Evolutionary conservation across 1,284 basidiomycete species (phyloP), one percentile per base, ranked within the genome.

Genomic region (Singerocomus inundabilis): DNA sequence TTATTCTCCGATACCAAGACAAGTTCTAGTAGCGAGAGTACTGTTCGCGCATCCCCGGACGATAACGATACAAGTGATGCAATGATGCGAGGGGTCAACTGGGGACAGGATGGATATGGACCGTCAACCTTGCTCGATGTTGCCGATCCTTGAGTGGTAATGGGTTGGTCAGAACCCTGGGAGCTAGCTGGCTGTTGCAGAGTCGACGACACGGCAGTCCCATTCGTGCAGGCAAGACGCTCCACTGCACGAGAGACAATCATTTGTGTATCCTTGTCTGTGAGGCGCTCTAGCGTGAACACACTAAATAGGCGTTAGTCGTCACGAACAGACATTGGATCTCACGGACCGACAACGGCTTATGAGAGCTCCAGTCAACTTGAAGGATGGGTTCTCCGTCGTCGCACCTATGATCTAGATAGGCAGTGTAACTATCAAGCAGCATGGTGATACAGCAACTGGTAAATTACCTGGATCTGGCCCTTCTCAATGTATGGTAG

Each of bases 301-400:
- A 87, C 81, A 6, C 84, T 86, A 55, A 41, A 44, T n/a, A 26
- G 52, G 26, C 25, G 46, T 64, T 43, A 68, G 48, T 49, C 10
- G 3, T 42, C 31, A 35, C 9, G 9, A 6, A 29, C 24, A 13
- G n/a, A 40, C 13, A n/a, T 46, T 41, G 45, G 15, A 36, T 24
- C 21, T 26, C 28, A 72, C 80, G 61, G 55, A 85, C 88, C 90
- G 80, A 68, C 91, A 91, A 39, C 91, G 81, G 59, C 88, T 91
- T 33, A 93, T 71, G 32, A 94, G 72, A 5, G 91, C 88, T 31
- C 80, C 81, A 44, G 82, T 89, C 36, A 91, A 69, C 58, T 88
- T 91, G 73, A 95, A 96, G 1, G 89, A 92, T 0, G 93, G 93
- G 61, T 96, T 96, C 67, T 96, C 93, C 0, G 93, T 96, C 3